Evolutionary conservation across 2,329 filamentous ascomycete species (phyloP).

Genomic region (Thielaviopsis cerberus): DNA sequence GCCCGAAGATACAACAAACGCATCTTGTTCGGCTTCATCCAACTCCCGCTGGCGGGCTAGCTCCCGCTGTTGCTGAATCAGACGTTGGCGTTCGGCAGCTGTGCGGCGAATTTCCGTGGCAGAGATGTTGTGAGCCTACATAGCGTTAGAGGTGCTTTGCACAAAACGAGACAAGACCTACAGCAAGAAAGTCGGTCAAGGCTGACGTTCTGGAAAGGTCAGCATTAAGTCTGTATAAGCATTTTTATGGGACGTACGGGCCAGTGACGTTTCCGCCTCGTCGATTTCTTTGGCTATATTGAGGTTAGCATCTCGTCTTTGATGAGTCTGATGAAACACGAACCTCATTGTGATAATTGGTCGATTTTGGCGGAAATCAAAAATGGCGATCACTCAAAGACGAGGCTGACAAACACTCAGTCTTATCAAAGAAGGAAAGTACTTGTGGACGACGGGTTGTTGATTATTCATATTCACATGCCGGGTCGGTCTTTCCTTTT

Average conservation of each 20-base stretch:
- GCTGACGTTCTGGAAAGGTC: slow-evolving; percentile 27
- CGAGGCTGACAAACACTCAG: too few species aligned
- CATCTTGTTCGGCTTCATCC: slow-evolving; percentile 5
- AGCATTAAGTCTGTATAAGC: background rate
- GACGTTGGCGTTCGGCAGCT: slow-evolving; percentile 29
- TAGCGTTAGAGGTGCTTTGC: background rate
- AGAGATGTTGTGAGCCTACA: slow-evolving; percentile 53
- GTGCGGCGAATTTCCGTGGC: slow-evolving; percentile 34
- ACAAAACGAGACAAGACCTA: slow-evolving; percentile 15
- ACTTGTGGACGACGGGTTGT: too few species aligned
- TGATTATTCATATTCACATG: too few species aligned
- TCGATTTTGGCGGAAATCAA: too few species aligned
- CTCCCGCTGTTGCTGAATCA: slow-evolving; percentile 15
- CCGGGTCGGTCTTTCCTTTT: too few species aligned
- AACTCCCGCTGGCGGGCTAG: slow-evolving; percentile 10
- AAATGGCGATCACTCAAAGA: too few species aligned
- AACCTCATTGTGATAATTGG: background rate
- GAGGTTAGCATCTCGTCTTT: too few species aligned
- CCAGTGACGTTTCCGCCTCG: slow-evolving; percentile 2
- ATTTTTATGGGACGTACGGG: too few species aligned
- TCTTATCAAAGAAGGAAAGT: too few species aligned
- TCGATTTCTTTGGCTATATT: background rate
- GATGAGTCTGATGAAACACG: too few species aligned
- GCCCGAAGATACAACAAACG: background rate
- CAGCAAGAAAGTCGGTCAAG: slow-evolving; percentile 34